Evolutionary conservation across 345 rosid species (phyloP), one percentile per base, ranked within the genome.

Genomic region (Stellera chamaejasme): DNA sequence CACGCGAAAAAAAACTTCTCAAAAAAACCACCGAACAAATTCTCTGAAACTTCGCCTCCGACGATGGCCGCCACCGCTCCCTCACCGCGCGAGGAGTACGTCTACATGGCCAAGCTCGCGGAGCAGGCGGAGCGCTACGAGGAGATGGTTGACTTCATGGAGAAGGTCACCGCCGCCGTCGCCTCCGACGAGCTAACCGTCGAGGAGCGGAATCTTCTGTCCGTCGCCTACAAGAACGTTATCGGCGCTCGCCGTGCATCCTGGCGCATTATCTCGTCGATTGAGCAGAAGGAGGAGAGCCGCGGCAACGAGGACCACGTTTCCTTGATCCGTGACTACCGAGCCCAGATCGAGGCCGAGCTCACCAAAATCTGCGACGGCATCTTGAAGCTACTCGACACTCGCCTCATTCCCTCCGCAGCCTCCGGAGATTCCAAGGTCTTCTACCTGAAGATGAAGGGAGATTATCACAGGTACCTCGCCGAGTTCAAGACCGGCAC

Each of bases 171-270:
- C 9, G 7, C 39, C 39, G 9, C 9, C 39, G 9, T 32, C 9
- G 39, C 4, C 39, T 32, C 39, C 9, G 9, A 32, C 9, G 39
- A 32, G 39, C 39, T 19, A 19, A 19, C 23, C 23, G 23, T 19
- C 23, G 23, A 19, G 23, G 23, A 19, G 23, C 23, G 23, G 23
- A 19, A 19, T 19, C 23, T 19, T 19, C 23, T 19, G 1, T 19
- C 23, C 23, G 96, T 87, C 5, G 96, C 98, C 25, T 91, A 91
- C 79, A 91, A 91, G 74, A 88, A 91, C 78, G 98, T 91, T 46
- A 91, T 91, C 72, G 98, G 98, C 14, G 91, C 98, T 3, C 80
- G 94, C 27, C 88, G 93, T 36, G 97, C 95, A 53, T 84, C 90
- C 42, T 90, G 95, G 95, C 73, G 95, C 7, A 90, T 87, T 66